phyloP scores from a whole-genome alignment of 2,329 filamentous ascomycete species.

The Ophiostoma angusticollis region DNA sequence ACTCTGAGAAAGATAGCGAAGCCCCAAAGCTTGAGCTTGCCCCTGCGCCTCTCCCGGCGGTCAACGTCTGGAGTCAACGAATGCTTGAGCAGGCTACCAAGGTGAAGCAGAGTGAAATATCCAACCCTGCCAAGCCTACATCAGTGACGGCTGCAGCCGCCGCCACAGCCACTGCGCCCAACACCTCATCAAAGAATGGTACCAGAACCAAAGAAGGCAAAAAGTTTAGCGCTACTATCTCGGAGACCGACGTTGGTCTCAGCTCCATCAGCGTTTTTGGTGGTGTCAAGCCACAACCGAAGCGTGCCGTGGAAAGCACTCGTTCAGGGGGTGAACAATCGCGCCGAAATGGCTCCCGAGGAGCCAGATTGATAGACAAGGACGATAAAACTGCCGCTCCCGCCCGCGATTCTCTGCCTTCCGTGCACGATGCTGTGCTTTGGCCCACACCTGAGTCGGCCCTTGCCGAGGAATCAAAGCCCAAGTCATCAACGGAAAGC shows the following conservation, averaged over 20 bases:
- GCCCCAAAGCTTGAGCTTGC: constrained; percentile 53
- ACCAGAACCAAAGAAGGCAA: constrained; percentile 11
- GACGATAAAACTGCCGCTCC: constrained; percentile 21
- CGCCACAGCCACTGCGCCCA: constrained; percentile 10
- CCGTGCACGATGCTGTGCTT: constrained; percentile 61
- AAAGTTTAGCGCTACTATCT: constrained; percentile 8
- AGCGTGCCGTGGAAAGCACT: constrained; percentile 28
- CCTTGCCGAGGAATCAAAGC: constrained; percentile 56
- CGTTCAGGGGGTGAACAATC: constrained; percentile 27
- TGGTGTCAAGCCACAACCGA: constrained; percentile 24
- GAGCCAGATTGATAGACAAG: constrained; percentile 32
- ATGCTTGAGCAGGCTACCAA: constrained; percentile 52
- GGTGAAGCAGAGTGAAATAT: constrained; percentile 23
- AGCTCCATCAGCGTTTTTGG: constrained; percentile 25
- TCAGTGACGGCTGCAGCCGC: neutral
- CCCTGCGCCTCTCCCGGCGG: constrained; percentile 67
- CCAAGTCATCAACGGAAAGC: constrained; percentile 40
- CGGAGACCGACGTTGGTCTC: neutral
- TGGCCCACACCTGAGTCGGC: constrained; percentile 88
- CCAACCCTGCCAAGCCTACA: constrained; percentile 7
- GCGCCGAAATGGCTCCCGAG: constrained; percentile 31
- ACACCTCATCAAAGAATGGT: constrained; percentile 3
- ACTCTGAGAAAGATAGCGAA: constrained; percentile 47
- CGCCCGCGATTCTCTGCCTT: constrained; percentile 33
- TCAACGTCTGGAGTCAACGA: constrained; percentile 82